These are phyloP conservation scores for Fusarium redolens DNA, from an alignment of 2,329 filamentous ascomycete species.

Conservation along the genomic window DNA sequence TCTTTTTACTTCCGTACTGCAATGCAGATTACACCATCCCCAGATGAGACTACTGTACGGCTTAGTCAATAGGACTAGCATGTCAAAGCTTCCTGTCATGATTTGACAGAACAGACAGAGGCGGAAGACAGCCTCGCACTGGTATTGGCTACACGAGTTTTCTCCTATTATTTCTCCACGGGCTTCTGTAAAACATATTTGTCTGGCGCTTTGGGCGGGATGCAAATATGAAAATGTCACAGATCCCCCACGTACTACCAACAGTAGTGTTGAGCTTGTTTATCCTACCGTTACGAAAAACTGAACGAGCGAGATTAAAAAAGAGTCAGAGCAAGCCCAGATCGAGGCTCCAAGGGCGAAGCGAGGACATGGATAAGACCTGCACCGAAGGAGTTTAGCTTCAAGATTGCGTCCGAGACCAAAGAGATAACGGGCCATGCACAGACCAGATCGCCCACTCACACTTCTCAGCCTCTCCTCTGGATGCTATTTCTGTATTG, in stretches of 20 bases:
- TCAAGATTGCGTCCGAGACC: not conserved
- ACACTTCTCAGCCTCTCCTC: slow-evolving; percentile 19
- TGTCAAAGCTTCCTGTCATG: slow-evolving; percentile 34
- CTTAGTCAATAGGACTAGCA: slow-evolving; percentile 25
- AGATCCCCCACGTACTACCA: slow-evolving; percentile 10
- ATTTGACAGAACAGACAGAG: not conserved
- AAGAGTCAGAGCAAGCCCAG: not conserved
- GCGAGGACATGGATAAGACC: slow-evolving; percentile 21
- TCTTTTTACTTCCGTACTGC: slow-evolving; percentile 6
- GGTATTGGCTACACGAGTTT: slow-evolving; percentile 12
- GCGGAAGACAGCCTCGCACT: slow-evolving; percentile 1
- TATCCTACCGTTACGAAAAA: slow-evolving; percentile 4
- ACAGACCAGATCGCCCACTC: slow-evolving; percentile 37
- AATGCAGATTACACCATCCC: slow-evolving; percentile 28
- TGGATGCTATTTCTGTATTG: slow-evolving; percentile 26
- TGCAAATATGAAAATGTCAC: not conserved
- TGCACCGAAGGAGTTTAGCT: not conserved
- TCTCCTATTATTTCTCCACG: not conserved
- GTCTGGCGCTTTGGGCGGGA: not conserved
- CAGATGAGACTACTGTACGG: slow-evolving; percentile 21
- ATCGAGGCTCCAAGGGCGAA: slow-evolving; percentile 9
- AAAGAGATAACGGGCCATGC: slow-evolving; percentile 34
- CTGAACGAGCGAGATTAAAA: not conserved
- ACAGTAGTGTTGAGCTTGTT: slow-evolving; percentile 19
- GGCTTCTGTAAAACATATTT: not conserved